A percentile compares a stretch with the other conserved stretches of the same genome.
Conservation (phyloP, 768 basidiomycete genomes). For the Kwoniella bestiolae region DNA sequence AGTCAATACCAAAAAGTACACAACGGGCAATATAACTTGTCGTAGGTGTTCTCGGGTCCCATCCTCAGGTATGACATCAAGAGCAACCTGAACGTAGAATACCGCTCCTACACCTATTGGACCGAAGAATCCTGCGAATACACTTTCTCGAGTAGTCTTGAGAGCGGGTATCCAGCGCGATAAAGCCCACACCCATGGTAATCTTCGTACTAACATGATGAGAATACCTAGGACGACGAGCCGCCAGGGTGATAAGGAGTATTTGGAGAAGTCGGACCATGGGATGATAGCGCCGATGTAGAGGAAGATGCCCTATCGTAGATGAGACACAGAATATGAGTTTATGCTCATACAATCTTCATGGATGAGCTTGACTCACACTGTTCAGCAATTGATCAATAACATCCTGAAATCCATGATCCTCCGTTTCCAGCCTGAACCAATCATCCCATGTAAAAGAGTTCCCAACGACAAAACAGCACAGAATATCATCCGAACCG, state of each 20-base stretch:
- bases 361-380: conserved; percentile 22
- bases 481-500: conserved; percentile 60
- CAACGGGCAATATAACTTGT: conserved; percentile 49
- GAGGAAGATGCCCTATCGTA: conserved; percentile 51
- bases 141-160: conserved; percentile 42
- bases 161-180: conserved; percentile 54
- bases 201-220: conserved; percentile 57
- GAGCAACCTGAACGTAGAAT: conserved; percentile 55
- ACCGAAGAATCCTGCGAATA: conserved; percentile 59
- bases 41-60: conserved; percentile 44
- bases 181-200: conserved; percentile 57
- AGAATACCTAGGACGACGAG: conserved; percentile 57
- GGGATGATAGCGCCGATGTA: conserved; percentile 59
- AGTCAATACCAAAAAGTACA: conserved; percentile 57
- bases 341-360: neutral
- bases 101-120: conserved; percentile 48
- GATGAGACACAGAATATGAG: neutral
- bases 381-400: conserved; percentile 55
- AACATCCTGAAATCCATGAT: conserved; percentile 55
- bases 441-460: conserved; percentile 57
- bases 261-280: conserved; percentile 50
- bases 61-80: conserved; percentile 54
- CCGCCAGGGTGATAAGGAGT: conserved; percentile 56
- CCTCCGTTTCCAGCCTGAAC: conserved; percentile 56
- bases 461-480: conserved; percentile 57